These are phyloP conservation scores for Antitrichia curtipendula DNA, from an alignment of 225 moss, liverwort and hornwort species.

Conservation along the genomic window DNA sequence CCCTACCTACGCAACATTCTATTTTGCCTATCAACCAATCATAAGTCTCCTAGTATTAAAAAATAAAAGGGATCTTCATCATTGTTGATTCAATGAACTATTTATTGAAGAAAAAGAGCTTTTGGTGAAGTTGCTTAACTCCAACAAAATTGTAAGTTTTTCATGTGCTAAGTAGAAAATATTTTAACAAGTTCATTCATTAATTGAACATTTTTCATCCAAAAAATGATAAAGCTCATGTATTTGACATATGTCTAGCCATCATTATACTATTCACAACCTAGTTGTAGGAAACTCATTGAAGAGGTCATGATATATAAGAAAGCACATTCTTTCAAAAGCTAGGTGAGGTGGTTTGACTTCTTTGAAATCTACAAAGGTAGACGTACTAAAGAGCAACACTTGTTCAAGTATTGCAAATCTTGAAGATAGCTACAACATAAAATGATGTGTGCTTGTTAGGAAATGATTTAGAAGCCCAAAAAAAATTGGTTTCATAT, in stretches of 20 bases:
- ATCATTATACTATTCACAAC: no score
- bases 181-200: not conserved
- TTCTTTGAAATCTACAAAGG: not conserved
- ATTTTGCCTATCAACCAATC: not conserved
- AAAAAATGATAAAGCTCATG: not conserved
- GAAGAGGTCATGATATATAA: rapidly evolving
- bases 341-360: not conserved
- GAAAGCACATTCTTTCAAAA: not conserved
- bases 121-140: not conserved
- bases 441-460: no score
- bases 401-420: no score
- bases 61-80: not conserved
- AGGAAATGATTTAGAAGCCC: no score
- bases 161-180: not conserved
- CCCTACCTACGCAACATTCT: rapidly evolving
- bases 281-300: not conserved
- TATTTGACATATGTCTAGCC: not conserved
- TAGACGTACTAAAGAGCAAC: no score
- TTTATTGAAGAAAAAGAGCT: not conserved
- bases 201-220: not conserved
- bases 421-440: no score
- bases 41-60: not conserved
- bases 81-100: not conserved
- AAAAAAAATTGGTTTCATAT: no score
- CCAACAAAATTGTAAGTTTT: not conserved